phyloP scores from a whole-genome alignment of 176 grass and related monocot genomes.

The Raddia guianensis region DNA sequence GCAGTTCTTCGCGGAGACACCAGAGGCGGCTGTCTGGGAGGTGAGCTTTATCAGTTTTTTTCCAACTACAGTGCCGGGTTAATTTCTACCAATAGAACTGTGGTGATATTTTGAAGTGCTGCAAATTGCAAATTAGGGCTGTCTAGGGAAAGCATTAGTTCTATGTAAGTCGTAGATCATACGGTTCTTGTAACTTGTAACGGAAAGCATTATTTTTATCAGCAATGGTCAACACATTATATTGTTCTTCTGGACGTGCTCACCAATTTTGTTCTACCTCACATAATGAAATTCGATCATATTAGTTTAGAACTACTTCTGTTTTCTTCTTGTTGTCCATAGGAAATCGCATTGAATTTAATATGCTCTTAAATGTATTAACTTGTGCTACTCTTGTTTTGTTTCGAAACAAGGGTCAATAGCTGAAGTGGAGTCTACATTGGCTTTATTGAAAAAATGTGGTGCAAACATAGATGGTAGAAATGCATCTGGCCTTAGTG shows the following conservation, averaged over 20 bases:
- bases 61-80: neutral
- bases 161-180: neutral
- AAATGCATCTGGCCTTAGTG: conserved; percentile 92
- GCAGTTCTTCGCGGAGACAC: conserved; percentile 59
- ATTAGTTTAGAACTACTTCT: neutral
- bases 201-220: too few relatives aligned
- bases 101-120: neutral
- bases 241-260: neutral
- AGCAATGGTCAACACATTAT: too few relatives aligned
- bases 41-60: conserved; percentile 32
- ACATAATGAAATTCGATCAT: neutral
- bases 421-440: conserved; percentile 84
- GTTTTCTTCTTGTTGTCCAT: conserved; percentile 17
- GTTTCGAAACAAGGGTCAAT: conserved; percentile 87
- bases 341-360: neutral
- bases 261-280: neutral
- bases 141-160: neutral
- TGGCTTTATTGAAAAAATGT: conserved; percentile 79
- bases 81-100: conserved; percentile 31
- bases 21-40: conserved; percentile 81
- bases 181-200: too few relatives aligned
- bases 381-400: conserved; percentile 27
- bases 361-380: too few relatives aligned
- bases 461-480: conserved; percentile 74
- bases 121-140: conserved; percentile 4